Base-by-base conservation (phyloP, 1,284 basidiomycete genomes). In the Microstroma glucosiphilum region DNA sequence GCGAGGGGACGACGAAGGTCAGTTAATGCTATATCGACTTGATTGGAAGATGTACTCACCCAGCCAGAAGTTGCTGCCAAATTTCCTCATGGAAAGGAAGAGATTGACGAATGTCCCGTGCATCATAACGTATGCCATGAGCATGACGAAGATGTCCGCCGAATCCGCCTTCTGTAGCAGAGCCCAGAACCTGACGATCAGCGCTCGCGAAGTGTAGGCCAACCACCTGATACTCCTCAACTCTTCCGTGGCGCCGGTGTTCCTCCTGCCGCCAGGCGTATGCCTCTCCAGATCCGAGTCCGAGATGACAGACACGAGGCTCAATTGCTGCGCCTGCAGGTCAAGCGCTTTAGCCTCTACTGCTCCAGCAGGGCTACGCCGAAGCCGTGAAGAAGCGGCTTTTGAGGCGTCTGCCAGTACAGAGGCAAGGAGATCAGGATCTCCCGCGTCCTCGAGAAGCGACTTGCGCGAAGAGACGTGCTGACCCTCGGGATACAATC, bases 61-160 rank as follows among this genome's bases (percentile, higher is more conserved):
- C 56, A 79, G 73, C 77, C 77, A 79, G 55, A 78, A 75, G 43
- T 74, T 69, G 60, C 67, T 69, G 48, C 76, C 76, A 54, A 79
- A 79, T 40, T 69, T 73, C 58, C 77, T 71, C 77, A 79, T 78
- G 40, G 74, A 76, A 49, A 79, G 69, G 64, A 78, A 79, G 55
- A 79, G 70, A 62, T 92, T 88, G 80, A 92, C 87, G 82, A 98
- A 97, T 1, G 93, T 94, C 30, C 84, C 84, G 82, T 97, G 93
- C 94, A 99, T 98, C 62, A 97, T 84, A 58, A 94, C 81, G 81
- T 98, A 98, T 30, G 93, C 96, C 6, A 89, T 85, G n/a, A 97
- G 85, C 75, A 98, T 91, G 70, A 97, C 88, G 60, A 94, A 84
- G 75, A 98, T 96, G 80, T 98, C 94, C 23, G 94, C 86, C 2